Percentiles rank a stretch among this genome's conserved stretches.
These are phyloP conservation scores for Ochromonas danica DNA, from an alignment of 108 stramenopile species.

Conservation along the genomic window DNA sequence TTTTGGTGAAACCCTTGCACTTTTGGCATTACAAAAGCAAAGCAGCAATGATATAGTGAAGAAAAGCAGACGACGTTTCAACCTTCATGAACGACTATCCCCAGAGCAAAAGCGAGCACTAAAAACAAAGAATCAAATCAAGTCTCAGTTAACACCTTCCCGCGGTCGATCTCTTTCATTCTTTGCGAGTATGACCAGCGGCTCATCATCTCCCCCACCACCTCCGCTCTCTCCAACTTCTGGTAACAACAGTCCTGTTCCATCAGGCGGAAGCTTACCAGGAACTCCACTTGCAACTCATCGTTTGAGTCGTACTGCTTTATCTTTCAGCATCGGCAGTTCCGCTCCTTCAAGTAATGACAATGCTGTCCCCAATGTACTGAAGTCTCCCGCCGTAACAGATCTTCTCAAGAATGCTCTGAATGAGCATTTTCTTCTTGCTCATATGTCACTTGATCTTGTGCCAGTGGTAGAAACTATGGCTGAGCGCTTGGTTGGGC, in stretches of 20 bases:
- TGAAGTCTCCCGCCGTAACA: neutral
- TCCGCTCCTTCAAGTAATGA: too few species aligned
- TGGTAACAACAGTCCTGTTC: too few species aligned
- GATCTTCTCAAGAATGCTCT: neutral
- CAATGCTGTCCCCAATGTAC: too few species aligned
- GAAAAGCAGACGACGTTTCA: neutral
- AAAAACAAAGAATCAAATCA: too few species aligned
- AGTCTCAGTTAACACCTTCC: too few species aligned
- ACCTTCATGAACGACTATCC: neutral
- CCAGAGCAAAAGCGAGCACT: neutral
- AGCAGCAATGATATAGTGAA: too few species aligned
- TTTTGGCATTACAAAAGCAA: neutral
- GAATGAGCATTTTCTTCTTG: neutral
- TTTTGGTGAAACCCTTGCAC: conserved; percentile 1
- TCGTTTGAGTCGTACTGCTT: too few species aligned
- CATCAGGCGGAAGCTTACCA: too few species aligned
- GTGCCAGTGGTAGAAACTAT: neutral
- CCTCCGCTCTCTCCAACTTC: too few species aligned
- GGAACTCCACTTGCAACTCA: too few species aligned
- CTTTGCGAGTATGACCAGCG: neutral
- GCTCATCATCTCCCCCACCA: neutral
- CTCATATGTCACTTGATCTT: too few species aligned
- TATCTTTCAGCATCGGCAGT: too few species aligned
- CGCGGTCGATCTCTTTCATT: neutral
- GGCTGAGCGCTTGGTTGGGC: neutral